Evolutionary conservation across 2,329 filamentous ascomycete species (phyloP), one percentile per base, ranked within the genome.

Genomic region (Neoarthrinium moseri): DNA sequence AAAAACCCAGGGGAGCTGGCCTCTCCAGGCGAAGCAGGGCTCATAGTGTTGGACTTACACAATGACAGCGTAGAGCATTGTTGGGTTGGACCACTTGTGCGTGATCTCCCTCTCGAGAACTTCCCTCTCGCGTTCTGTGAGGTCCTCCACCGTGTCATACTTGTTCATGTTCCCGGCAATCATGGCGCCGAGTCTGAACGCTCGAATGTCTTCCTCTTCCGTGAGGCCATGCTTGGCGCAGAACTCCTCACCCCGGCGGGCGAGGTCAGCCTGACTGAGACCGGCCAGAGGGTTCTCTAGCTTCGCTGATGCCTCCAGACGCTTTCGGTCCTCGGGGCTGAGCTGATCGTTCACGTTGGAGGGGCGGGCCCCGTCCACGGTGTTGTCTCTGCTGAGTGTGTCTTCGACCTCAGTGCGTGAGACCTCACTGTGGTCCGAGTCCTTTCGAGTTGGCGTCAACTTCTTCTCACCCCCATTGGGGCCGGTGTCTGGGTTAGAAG

Each of bases 31-130:
- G n/a, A n/a, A n/a, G n/a, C n/a, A n/a, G n/a, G n/a, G n/a, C n/a
- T 4, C 15, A 13, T 7, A n/a, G 4, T 1, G 26, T 11, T 18
- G 15, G 12, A 41, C 38, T 29, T 32, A 41, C 38, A 83, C 59
- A 51, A 89, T 81, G 6, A 88, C 74, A 42, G 82, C 71, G 61
- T 87, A 87, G 39, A 89, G 72, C 60, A 79, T 77, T 51, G 62
- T 70, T 0, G 86, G 84, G 55, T 90, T 86, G 5, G 75, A 78
- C 86, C 86, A 90, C 50, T 81, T 83, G 57, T 87, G 75, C 1
- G 75, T 77, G 32, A 78, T 73, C 58, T 91, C 86, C 15, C 75
- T 71, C 10, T 75, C 69, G 30, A 90, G 65, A 5, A 79, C 69
- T 2, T 71, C 65, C 32, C 72, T 73, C 59, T 91, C 86, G 10